Base-by-base conservation (phyloP, 345 rosid genomes). In the Viola odorata region DNA sequence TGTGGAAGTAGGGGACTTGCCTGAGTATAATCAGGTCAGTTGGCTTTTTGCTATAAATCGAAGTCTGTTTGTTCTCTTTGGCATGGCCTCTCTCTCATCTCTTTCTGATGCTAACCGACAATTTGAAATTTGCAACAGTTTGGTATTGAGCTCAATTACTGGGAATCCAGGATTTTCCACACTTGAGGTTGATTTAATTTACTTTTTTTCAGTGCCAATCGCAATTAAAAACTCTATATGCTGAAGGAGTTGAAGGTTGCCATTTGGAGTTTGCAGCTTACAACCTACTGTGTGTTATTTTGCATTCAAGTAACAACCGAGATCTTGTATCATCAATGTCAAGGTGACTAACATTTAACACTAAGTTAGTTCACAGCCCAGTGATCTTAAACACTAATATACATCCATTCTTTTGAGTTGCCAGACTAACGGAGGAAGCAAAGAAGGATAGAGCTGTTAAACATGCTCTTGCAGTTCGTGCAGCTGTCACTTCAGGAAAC, bases 21-120 rank as follows among this genome's bases (percentile, higher is more conserved):
- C 95, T 0, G 99, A 95, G 79, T 95, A 80, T 80, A 95, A 95
- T 83, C 99, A 95, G 96, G 99, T 95, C 78, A 53, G 81, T 44
- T 15, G 54, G 7, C 16, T 14, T 50, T 41, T 41, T 44, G 6
- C 39, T 32, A 61, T 57, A 41, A 45, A 6, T 37, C 32, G 5
- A 37, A 38, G 37, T 5, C 32, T 6, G 7, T 50, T 51, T 17
- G 12, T 42, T 58, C 17, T 13, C 14, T 55, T 10, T n/a, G 12
- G 41, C 6, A 38, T 53, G 7, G 41, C 8, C 10, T 32, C 23
- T 42, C 6, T 32, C 17, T 45, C 5, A 45, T 12, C 6, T 45
- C 32, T 14, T 17, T 41, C 37, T 38, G 13, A 17, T 50, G 32
- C 45, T 37, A 10, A 23, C 32, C 32, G 1, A 23, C 32, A 23